These are phyloP conservation scores for Novymonas esmeraldas DNA, from an alignment of 208 protist genomes.

Conservation along the genomic window DNA sequence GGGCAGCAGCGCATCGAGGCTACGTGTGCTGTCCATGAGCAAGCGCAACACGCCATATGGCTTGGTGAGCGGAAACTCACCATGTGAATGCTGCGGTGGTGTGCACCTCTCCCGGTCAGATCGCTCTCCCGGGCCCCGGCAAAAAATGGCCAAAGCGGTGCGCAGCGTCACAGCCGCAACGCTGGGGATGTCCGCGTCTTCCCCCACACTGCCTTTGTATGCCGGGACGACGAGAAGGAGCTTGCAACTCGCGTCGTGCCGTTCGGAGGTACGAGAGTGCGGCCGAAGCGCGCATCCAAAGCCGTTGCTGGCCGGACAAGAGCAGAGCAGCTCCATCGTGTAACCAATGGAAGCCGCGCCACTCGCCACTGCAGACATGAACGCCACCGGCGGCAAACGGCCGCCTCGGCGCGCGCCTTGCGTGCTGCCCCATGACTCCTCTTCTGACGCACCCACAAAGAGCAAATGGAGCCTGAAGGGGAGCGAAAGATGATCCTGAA, in stretches of 20 bases:
- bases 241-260: slow-evolving; percentile 11
- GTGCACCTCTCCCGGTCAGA: background rate
- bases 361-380: slow-evolving; percentile 14
- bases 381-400: slow-evolving; percentile 10
- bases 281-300: slow-evolving; percentile 24
- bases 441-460: background rate
- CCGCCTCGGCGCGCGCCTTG: background rate
- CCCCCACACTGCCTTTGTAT: background rate
- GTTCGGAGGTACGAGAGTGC: background rate
- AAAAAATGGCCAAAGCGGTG: slow-evolving; percentile 7
- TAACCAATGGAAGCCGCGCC: slow-evolving; percentile 2
- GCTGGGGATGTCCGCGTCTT: background rate
- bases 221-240: slow-evolving; percentile 15
- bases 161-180: background rate
- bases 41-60: slow-evolving; percentile 14
- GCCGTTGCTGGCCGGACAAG: background rate
- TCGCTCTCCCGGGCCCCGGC: background rate
- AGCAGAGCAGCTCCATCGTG: slow-evolving; percentile 23
- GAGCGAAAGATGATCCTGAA: slow-evolving; percentile 7
- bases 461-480: slow-evolving; percentile 28
- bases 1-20: slow-evolving; percentile 14
- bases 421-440: background rate
- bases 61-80: background rate
- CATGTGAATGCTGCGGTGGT: background rate
- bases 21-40: slow-evolving; percentile 22